Base-by-base conservation (phyloP, 225 moss, liverwort and hornwort species). In the Lunularia cruciata region DNA sequence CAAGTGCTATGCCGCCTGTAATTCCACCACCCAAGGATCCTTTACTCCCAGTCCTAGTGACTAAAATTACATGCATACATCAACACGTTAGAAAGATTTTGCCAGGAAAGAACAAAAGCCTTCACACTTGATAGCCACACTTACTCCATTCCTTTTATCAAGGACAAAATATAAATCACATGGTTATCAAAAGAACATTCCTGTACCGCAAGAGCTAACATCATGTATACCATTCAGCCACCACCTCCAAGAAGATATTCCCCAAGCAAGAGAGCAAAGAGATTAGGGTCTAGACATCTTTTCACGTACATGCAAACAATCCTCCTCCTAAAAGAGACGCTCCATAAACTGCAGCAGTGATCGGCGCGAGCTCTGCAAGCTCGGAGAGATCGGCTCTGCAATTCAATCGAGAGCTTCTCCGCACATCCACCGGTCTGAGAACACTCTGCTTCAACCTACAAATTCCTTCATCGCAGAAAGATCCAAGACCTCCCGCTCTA, bases 11-110 rank as follows among this genome's bases (percentile, higher is more conserved):
- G 46, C 84, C 87, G n/a, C 89, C 89, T 60, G 84, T 83, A 36
- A 92, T 40, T 43, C 92, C 92, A 76, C 92, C 89, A 76, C 89
- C 87, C 72, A 92, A 85, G 3, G 92, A 92, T 2, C 89, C 84
- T 80, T 70, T 92, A 81, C 92, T 92, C 65, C 89, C 92, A 48
- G 87, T 87, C 58, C 68, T 85, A 35, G 84, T 80, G 57, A 87
- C 87, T 92, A 75, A 62, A 81, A 47, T 28, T 47, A 23, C 27
- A 65, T 7, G 26, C 23, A 12, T 10, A 61, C 13, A 19, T 31
- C 28, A 32, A 58, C 2, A n/a, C 19, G 19, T 58, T 9, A 58
- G 58, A 34, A 36, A 19, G 3, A 2, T 19, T 34, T 19, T 31
- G 35, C 7, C 20, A 6, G 5, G 15, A 58, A 0, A n/a, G 2